Evolutionary conservation across 177 flowering plant genomes (phyloP), one percentile per base, ranked within the genome.

Genomic region (Vitis hybrid): DNA sequence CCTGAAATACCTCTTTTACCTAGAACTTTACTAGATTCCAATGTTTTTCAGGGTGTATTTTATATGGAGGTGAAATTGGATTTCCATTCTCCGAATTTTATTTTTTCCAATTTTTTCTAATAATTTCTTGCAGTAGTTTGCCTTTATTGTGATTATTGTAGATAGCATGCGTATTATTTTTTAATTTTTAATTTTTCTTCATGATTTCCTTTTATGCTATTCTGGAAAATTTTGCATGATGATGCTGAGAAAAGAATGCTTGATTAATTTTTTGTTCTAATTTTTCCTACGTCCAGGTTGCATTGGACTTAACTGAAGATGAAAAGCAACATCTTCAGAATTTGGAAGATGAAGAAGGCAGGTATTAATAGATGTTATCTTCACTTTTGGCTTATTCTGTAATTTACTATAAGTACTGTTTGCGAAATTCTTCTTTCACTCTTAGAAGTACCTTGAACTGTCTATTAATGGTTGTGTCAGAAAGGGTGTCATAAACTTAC

Each of bases 291-390:
- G 65, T 59, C 21, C 81, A 92, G 97, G 87, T 94, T 72, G 94
- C 97, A 7, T 80, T 94, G 79, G 97, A 94, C 73, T 61, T 92
- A 59, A 85, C 84, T 35, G 93, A 91, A 77, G 90, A 87, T 69
- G 98, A 94, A 72, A 85, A 76, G 80, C 66, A 73, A 62, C 84
- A 84, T 66, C 78, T 92, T 76, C 79, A 76, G 63, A 49, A 71
- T 70, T 65, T 87, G 80, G 87, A 84, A 63, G 81, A 80, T 54
- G 80, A 70, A 51, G 91, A 80, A 65, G 67, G 51, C 77, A 71
- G 93, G 98, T 94, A 80, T 32, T 64, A 11, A 60, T 57, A 3
- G 5, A 32, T 32, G 41, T 59, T 55, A 62, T 41, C 46, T n/a
- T 15, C 20, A 6, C 24, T 60, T 12, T 64, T 55, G 27, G 1